Conservation (phyloP, 169 alveolate genomes). For the Eimeria zaria region DNA sequence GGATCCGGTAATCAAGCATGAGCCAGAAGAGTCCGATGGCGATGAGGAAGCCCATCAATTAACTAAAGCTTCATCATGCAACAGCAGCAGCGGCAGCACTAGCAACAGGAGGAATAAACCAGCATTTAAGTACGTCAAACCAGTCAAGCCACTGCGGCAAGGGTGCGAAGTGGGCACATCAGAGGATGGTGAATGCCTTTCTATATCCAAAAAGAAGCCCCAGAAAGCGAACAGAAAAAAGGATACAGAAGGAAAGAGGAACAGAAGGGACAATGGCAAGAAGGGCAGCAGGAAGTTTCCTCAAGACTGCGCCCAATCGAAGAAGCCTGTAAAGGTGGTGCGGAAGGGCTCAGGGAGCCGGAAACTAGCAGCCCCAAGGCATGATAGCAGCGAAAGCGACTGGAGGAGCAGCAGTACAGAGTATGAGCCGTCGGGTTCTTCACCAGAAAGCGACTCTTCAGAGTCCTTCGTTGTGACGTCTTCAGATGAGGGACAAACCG, state of each 20-base stretch:
- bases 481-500: background rate
- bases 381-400: constrained; percentile 37
- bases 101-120: constrained; percentile 37
- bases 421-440: constrained; percentile 50
- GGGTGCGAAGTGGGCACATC: background rate
- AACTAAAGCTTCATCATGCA: background rate
- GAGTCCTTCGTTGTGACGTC: constrained; percentile 55
- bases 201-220: constrained; percentile 6
- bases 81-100: constrained; percentile 17
- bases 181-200: background rate
- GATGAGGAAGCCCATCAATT: background rate
- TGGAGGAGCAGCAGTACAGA: constrained; percentile 68
- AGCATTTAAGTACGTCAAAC: constrained; percentile 42
- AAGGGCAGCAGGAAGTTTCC: background rate
- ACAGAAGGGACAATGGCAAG: background rate
- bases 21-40: background rate
- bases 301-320: background rate
- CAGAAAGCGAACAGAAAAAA: background rate
- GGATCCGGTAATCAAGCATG: constrained; percentile 35
- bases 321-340: background rate
- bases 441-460: constrained; percentile 46
- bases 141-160: constrained; percentile 31
- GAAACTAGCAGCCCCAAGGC: background rate
- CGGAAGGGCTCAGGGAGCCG: background rate
- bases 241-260: background rate